phyloP scores from a whole-genome alignment of 768 basidiomycete genomes.

The Auriscalpium orientale region DNA sequence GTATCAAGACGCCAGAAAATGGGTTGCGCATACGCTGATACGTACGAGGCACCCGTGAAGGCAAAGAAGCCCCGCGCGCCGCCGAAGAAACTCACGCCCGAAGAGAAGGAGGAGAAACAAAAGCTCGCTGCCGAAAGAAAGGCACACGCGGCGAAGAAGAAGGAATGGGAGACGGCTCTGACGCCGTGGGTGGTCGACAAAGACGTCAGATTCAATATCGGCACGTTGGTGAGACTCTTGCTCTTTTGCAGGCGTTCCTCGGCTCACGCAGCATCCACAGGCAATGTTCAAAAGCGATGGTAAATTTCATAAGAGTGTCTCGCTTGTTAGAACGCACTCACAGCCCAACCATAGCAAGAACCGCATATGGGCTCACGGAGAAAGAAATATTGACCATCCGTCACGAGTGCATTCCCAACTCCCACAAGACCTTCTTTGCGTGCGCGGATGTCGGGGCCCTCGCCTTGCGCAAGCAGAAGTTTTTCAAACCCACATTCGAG shows the following conservation, averaged over 20 bases:
- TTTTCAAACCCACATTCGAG: background rate
- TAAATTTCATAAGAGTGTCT: background rate
- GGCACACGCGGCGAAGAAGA: background rate
- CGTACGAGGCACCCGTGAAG: background rate
- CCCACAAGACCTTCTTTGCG: constrained; percentile 1
- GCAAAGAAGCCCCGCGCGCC: background rate
- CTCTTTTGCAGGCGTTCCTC: background rate
- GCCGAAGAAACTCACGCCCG: background rate
- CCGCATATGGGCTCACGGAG: background rate
- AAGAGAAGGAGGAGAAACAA: background rate
- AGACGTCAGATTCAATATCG: background rate
- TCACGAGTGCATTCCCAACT: background rate
- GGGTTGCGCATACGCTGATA: background rate
- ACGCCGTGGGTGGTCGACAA: background rate
- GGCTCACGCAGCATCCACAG: background rate
- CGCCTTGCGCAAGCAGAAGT: background rate
- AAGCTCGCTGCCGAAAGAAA: background rate
- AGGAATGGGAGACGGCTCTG: background rate
- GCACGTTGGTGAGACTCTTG: background rate
- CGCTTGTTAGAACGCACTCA: background rate
- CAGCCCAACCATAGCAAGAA: background rate
- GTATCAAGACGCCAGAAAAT: background rate
- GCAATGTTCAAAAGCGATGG: background rate
- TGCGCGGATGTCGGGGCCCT: background rate
- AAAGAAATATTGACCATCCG: background rate